These are phyloP conservation scores for Monascus purpureus DNA, from an alignment of 495 filamentous ascomycete genomes.

Conservation along the genomic window DNA sequence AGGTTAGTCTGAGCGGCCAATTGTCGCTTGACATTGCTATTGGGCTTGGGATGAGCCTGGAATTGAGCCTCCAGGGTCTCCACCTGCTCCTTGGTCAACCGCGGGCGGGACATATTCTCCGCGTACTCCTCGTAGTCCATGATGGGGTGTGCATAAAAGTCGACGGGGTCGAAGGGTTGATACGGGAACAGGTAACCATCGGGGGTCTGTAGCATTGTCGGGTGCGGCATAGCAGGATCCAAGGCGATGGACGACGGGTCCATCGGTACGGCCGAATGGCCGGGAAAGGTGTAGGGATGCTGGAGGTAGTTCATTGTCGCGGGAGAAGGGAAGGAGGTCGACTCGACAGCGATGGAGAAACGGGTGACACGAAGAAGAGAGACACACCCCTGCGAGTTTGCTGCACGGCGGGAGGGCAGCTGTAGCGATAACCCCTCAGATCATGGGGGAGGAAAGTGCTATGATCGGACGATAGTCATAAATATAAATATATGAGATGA, in stretches of 20 bases:
- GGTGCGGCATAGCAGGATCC: constrained; percentile 26
- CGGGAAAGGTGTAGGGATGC: constrained; percentile 27
- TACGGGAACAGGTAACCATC: constrained; percentile 32
- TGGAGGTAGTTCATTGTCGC: constrained; percentile 31
- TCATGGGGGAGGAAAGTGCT: too few species aligned
- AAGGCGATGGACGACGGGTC: constrained; percentile 26
- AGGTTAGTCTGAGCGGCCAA: constrained; percentile 59
- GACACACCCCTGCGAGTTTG: too few species aligned
- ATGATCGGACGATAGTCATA: neutral
- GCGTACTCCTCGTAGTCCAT: constrained; percentile 38
- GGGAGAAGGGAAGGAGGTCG: constrained; percentile 2
- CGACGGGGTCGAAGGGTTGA: constrained; percentile 30
- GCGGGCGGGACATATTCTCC: constrained; percentile 43
- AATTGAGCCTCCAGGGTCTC: constrained; percentile 65
- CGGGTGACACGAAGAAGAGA: constrained; percentile 7
- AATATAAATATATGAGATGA: neutral
- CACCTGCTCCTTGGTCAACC: constrained; percentile 71
- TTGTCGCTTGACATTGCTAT: constrained; percentile 58
- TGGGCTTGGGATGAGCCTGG: constrained; percentile 62
- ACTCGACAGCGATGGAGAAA: constrained; percentile 8
- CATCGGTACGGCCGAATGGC: constrained; percentile 24
- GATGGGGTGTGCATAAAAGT: constrained; percentile 34
- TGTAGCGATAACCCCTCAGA: neutral
- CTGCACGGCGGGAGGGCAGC: neutral
- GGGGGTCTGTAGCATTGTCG: constrained; percentile 29